phyloP scores from a whole-genome alignment of 1,139 yeast genomes.

The Pichia sp. region DNA sequence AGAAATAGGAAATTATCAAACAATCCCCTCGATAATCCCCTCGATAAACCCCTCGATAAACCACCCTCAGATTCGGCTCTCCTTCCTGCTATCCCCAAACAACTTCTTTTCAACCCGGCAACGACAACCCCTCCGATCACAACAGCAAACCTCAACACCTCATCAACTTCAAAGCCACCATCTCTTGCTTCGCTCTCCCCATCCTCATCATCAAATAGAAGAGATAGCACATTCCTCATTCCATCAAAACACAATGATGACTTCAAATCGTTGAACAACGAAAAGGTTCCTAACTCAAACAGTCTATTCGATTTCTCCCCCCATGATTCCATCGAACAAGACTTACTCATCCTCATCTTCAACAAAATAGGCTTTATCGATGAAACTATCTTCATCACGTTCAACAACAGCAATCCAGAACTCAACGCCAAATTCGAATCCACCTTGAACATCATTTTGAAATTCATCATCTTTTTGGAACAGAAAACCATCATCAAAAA shows the following conservation, averaged over 20 bases:
- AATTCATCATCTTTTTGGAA: slow-evolving; percentile 15
- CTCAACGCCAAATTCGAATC: not conserved
- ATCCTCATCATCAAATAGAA: not conserved
- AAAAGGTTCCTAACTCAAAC: not conserved
- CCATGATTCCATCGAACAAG: slow-evolving; percentile 9
- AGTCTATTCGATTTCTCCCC: not conserved
- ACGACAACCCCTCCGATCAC: not conserved
- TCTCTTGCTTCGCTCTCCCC: slow-evolving; percentile 1
- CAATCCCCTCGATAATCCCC: too few relatives aligned
- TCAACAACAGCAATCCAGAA: too few relatives aligned
- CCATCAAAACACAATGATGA: not conserved
- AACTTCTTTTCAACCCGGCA: not conserved
- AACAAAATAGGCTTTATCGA: slow-evolving; percentile 8
- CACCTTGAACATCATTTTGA: not conserved
- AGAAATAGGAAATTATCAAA: not conserved
- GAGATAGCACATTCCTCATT: not conserved
- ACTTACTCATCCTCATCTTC: slow-evolving; percentile 6
- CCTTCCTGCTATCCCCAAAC: slow-evolving; percentile 8
- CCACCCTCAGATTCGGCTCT: too few relatives aligned
- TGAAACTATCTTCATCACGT: too few relatives aligned
- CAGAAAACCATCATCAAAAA: slow-evolving; percentile 1
- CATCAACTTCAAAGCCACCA: too few relatives aligned
- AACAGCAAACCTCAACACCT: not conserved
- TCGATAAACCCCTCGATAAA: too few relatives aligned
- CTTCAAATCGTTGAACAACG: too few relatives aligned